Evolutionary conservation across 1,284 basidiomycete species (phyloP), one percentile per base, ranked within the genome.

Genomic region (Sanguinoderma infundibulare): DNA sequence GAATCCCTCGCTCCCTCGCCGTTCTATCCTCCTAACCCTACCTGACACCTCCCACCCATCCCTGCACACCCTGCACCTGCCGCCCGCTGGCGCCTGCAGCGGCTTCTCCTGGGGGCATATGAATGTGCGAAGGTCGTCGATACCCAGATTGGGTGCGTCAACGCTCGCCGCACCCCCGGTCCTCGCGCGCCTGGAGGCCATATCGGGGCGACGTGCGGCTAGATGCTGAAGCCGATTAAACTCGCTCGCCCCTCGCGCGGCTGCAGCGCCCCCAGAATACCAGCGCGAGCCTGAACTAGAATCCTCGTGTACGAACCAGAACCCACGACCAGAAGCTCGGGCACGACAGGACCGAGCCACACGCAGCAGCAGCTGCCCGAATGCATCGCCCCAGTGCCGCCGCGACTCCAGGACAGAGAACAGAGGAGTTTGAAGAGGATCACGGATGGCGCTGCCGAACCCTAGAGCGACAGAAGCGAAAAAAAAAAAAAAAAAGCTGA

Each of bases 1-100:
- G 60, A 61, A 61, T 52, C 14, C 36, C 55, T 17, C 17, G 12
- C 12, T 52, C 14, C 36, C 55, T 17, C 17, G 12, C 12, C 15
- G 40, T 30, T 32, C 24, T 35, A 14, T 26, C 32, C 26, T 57
- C 55, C 55, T 63, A 63, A 60, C 62, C 62, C 62, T 55, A 63
- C 53, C 7, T 26, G 28, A n/a, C 42, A 46, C 24, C 3, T 35
- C 53, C n/a, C 53, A 46, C 55, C 7, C 54, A 30, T 39, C n/a
- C 28, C 7, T 24, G 44, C 44, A 22, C n/a, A n/a, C n/a, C n/a
- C n/a, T n/a, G n/a, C n/a, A n/a, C n/a, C n/a, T n/a, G 32, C 24
- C 24, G 24, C 42, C 42, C 14, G 4, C 1, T 4, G 28, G 30
- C 30, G 47, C 49, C 49, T 34, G 17, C 35, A 15, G 32, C 55